Evolutionary conservation across 169 alveolate species (phyloP), one percentile per base, ranked within the genome.

Genomic region (Cryptosporidium tyzzeri): DNA sequence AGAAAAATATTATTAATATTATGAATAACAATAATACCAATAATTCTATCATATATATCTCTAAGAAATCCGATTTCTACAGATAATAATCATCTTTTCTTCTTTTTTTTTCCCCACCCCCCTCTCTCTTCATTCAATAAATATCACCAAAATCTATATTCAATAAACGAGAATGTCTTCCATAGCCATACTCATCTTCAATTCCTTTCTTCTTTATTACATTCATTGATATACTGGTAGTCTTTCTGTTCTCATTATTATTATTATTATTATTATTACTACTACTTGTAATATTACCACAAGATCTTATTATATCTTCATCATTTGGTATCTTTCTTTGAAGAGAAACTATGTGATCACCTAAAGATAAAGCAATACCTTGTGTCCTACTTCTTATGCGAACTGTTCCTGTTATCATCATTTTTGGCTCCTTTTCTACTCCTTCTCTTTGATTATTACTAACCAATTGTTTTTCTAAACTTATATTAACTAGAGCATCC

Each of bases 401-500:
- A 18, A 93, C 91, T n/a, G 92, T 70, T 23, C 95, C 95, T 35
- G 65, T n/a, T 80, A 80, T 80, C 31, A 65, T 37, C 41, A 33
- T 65, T 65, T 65, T 23, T 21, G 51, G 21, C 45, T 65, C 92
- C 84, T 95, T 92, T 23, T 92, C 91, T 73, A 93, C 89, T 71
- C 92, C 92, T 53, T 92, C 85, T 39, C 95, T 95, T 14, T 86
- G 71, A 50, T 93, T 92, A 84, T 92, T 92, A 44, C 85, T 67
- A 35, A 73, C 92, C 50, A 85, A 75, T 9, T 91, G 92, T 85
- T 84, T 93, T 69, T 95, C 97, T 41, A 95, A 89, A 45, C 98
- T 95, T 26, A 97, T 45, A 84, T 97, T 97, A 53, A 97, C 96
- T 7, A 97, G 86, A 33, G 98, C 98, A 84, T 97, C 99, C 86